These are phyloP conservation scores for Ramichloridium luteum DNA, from an alignment of 2,329 filamentous ascomycete species.

Conservation along the genomic window DNA sequence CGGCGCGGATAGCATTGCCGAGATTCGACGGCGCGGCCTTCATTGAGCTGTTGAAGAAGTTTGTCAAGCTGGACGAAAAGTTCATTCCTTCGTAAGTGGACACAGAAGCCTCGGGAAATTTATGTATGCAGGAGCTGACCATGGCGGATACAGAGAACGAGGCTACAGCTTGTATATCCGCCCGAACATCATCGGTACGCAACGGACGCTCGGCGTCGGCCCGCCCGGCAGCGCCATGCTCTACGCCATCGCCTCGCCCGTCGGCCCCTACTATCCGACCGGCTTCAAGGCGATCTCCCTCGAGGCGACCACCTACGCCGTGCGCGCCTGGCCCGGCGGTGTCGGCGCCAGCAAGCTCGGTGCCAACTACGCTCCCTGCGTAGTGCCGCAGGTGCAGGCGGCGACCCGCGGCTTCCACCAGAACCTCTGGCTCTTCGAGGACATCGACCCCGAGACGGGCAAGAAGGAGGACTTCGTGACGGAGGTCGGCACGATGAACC, in stretches of 20 bases:
- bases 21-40: conserved; percentile 65
- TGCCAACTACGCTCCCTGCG: conserved; percentile 98
- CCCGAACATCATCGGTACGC: conserved; percentile 94
- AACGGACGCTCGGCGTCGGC: conserved; percentile 82
- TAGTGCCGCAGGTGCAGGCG: conserved; percentile 88
- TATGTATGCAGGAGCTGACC: background rate
- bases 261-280: conserved; percentile 95
- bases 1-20: conserved; percentile 81
- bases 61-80: conserved; percentile 68
- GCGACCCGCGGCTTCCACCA: conserved; percentile 89
- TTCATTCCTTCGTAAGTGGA: conserved; percentile 66
- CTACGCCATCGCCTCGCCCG: conserved; percentile 89
- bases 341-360: conserved; percentile 98
- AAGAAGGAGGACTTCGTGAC: conserved; percentile 73
- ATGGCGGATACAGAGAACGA: conserved; percentile 32
- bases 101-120: background rate
- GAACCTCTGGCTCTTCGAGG: conserved; percentile 94
- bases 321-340: conserved; percentile 88
- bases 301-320: conserved; percentile 87
- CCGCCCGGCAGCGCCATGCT: conserved; percentile 85
- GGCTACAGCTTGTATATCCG: conserved; percentile 94
- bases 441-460: conserved; percentile 31
- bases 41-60: conserved; percentile 68
- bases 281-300: conserved; percentile 95
- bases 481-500: conserved; percentile 98